These are phyloP conservation scores for Lentinula raphanica DNA, from an alignment of 768 basidiomycete genomes.

Conservation along the genomic window DNA sequence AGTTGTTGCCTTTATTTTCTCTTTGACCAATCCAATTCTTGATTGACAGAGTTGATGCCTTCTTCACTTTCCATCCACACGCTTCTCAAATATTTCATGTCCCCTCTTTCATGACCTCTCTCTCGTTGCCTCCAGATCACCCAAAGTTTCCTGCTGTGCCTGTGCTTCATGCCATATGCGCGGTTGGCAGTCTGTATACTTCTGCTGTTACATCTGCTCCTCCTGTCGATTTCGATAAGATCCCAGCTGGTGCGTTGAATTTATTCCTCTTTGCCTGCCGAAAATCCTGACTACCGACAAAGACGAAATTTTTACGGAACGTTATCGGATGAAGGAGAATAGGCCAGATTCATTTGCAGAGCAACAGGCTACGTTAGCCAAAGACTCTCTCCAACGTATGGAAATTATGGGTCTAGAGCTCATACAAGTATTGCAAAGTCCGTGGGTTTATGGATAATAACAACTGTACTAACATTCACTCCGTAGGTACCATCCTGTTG, in stretches of 20 bases:
- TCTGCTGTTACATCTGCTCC: conserved; percentile 58
- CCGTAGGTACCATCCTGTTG: conserved; percentile 54
- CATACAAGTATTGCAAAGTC: conserved; percentile 62
- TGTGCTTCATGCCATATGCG: conserved; percentile 84
- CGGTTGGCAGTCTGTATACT: conserved; percentile 71
- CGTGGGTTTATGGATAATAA: conserved; percentile 7
- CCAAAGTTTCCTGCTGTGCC: conserved; percentile 67
- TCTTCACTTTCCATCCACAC: conserved; percentile 75
- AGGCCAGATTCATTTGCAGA: conserved; percentile 61
- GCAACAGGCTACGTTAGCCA: conserved; percentile 53
- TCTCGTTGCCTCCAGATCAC: conserved; percentile 62
- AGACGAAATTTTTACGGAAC: conserved; percentile 54
- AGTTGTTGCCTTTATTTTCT: neutral
- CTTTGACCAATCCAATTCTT: neutral
- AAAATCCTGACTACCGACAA: conserved; percentile 5
- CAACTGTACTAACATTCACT: neutral
- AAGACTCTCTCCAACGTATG: conserved; percentile 41
- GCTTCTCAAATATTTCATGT: conserved; percentile 66
- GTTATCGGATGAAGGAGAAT: conserved; percentile 37
- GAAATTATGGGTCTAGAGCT: conserved; percentile 49
- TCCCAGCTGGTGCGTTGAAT: conserved; percentile 35
- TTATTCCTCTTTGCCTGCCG: neutral
- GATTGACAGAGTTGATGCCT: conserved; percentile 58
- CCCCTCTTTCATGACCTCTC: conserved; percentile 56
- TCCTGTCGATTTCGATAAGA: conserved; percentile 42